Conservation (phyloP, 495 filamentous ascomycete genomes). For the Entonaema liquescens region DNA sequence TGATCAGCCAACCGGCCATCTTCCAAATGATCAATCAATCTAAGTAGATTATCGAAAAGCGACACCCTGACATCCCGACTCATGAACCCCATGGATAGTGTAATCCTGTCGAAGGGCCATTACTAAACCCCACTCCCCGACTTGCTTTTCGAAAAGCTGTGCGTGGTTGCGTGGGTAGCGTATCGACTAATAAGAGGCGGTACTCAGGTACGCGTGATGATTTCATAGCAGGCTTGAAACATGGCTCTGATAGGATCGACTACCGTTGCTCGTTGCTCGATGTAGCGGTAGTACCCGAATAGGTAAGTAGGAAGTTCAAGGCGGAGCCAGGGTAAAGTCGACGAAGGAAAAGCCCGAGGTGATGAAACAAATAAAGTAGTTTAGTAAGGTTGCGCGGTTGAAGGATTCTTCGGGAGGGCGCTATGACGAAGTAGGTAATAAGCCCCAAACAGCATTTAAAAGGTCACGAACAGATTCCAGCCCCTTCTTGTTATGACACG, state of each 20-base stretch:
- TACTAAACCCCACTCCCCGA: constrained; percentile 27
- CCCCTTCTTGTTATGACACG: constrained; percentile 43
- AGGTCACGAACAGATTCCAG: constrained; percentile 33
- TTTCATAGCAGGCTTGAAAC: constrained; percentile 17
- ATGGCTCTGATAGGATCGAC: constrained; percentile 28
- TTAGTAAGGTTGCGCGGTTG: constrained; percentile 20
- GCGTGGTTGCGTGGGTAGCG: background rate
- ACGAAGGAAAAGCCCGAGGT: constrained; percentile 30
- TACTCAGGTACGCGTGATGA: constrained; percentile 16
- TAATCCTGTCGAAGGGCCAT: background rate
- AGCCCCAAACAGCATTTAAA: constrained; percentile 27
- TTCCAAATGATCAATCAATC: constrained; percentile 44
- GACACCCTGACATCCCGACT: constrained; percentile 31
- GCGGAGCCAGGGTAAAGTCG: constrained; percentile 9
- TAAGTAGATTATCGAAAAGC: constrained; percentile 44
- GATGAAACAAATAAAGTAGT: constrained; percentile 36
- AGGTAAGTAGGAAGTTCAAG: constrained; percentile 7
- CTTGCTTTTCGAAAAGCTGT: constrained; percentile 5
- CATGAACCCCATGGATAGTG: constrained; percentile 33
- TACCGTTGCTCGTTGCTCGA: constrained; percentile 1
- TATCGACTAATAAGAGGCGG: background rate
- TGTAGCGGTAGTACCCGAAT: background rate
- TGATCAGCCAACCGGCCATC: constrained; percentile 43
- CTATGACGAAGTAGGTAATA: constrained; percentile 22
- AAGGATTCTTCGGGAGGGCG: constrained; percentile 28